Base-by-base conservation (phyloP, 208 protist species). In the Phytomonas serpens region DNA sequence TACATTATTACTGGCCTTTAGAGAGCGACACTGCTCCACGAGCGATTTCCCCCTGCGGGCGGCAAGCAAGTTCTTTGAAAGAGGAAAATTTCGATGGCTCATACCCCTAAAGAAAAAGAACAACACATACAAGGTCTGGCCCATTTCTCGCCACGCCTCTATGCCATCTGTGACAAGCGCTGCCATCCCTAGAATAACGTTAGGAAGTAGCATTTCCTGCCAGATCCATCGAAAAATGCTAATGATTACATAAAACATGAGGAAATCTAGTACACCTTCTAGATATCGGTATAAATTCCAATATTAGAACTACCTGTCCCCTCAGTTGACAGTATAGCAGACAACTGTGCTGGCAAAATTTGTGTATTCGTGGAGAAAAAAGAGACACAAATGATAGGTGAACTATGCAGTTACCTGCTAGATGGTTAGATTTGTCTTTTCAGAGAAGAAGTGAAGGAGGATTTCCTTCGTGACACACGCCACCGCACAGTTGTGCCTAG, bases 31-130 rank as follows among this genome's bases (percentile, higher is more conserved):
- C 47, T 23, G 47, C 47, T 27, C 27, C 19, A 65, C 64, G 13
- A 73, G 47, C 2, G 57, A 40, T 6, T 67, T 36, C 32, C 6
- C 27, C 33, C 77, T 87, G 47, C 69, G 75, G 27, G 61, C 68
- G n/a, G 36, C 61, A 4, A 83, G 72, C 29, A 76, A 30, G 16
- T 31, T 66, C 31, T 73, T 61, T 2, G 70, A 77, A 0, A 85
- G 72, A 0, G 90, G 90, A 70, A 83, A 95, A n/a, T 62, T 31
- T 13, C 83, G 75, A 71, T 95, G 90, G 65, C 90, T 95, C 62
- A 86, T 69, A 2, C 90, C 86, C 23, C 77, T 79, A 36, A 93
- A 63, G 72, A 95, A 93, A 71, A 62, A 87, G 63, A 75, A 61
- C 11, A 95, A 64, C 29, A 95, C 87, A 52, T 78, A 77, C 30